These are phyloP conservation scores for Beverwykella pulmonaria DNA, from an alignment of 495 filamentous ascomycete genomes.

Conservation along the genomic window DNA sequence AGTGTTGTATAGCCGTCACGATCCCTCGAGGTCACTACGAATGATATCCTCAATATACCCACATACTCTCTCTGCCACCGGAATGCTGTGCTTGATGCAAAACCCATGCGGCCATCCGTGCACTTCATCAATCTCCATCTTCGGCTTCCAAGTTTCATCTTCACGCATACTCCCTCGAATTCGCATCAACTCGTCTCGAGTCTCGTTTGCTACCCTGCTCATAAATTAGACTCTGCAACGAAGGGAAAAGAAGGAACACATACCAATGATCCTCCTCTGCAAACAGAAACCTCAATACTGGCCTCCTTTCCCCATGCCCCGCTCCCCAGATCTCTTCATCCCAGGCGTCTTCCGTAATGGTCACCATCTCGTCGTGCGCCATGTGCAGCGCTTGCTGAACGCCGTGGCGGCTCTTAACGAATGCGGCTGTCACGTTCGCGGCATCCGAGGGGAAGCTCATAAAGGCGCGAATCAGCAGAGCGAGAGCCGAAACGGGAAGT, in stretches of 20 bases:
- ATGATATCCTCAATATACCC: slow-evolving; percentile 63
- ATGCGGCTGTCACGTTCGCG: slow-evolving; percentile 20
- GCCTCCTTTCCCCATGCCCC: slow-evolving; percentile 39
- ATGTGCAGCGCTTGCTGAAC: slow-evolving; percentile 45
- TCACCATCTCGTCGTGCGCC: slow-evolving; percentile 73
- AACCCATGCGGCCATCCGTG: slow-evolving; percentile 77
- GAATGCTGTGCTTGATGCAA: slow-evolving; percentile 59
- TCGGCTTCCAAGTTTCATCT: slow-evolving; percentile 55
- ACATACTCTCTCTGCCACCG: slow-evolving; percentile 59
- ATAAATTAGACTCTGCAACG: not conserved
- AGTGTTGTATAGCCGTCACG: too few relatives aligned
- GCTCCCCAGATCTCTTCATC: slow-evolving; percentile 78
- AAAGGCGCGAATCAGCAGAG: slow-evolving; percentile 7
- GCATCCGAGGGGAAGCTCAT: slow-evolving; percentile 21
- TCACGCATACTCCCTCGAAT: slow-evolving; percentile 45
- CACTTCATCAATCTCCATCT: slow-evolving; percentile 72
- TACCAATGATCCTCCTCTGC: slow-evolving; percentile 70
- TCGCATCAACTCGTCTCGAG: slow-evolving; percentile 73
- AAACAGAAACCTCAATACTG: slow-evolving; percentile 78
- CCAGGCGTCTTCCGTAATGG: slow-evolving; percentile 79
- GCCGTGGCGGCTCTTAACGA: slow-evolving; percentile 21
- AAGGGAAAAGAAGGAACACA: not conserved
- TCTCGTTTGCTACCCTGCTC: slow-evolving; percentile 66
- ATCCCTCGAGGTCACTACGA: not conserved
- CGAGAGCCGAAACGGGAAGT: slow-evolving; percentile 13